A percentile compares a stretch with the other conserved stretches of the same genome.
Conservation (phyloP, 768 basidiomycete species). For the Boletellus emodensis region DNA sequence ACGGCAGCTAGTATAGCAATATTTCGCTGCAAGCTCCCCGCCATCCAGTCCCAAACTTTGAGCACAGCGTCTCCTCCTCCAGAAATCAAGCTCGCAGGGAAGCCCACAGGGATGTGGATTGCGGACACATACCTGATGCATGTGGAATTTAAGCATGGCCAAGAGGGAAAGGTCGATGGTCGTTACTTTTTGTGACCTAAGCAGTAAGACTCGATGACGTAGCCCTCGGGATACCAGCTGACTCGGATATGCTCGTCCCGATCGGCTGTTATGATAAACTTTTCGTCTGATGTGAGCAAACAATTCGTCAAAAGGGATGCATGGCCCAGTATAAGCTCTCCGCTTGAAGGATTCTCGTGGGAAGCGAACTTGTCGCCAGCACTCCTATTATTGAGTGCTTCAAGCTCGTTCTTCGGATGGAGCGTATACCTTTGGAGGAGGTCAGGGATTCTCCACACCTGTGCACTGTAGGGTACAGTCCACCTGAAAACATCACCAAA, state of each 20-base stretch:
- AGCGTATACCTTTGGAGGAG: slow-evolving; percentile 53
- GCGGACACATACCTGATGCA: slow-evolving; percentile 74
- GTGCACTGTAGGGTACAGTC: slow-evolving; percentile 7
- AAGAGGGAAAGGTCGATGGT: not conserved
- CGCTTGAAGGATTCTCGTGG: slow-evolving; percentile 67
- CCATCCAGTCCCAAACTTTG: slow-evolving; percentile 78
- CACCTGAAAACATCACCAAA: slow-evolving; percentile 92
- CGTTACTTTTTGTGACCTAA: slow-evolving; percentile 79
- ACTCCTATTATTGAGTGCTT: slow-evolving; percentile 24
- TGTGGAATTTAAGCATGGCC: not conserved
- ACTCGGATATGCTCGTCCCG: slow-evolving; percentile 94
- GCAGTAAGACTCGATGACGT: slow-evolving; percentile 81
- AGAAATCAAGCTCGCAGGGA: slow-evolving; percentile 57
- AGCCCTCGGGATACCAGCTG: slow-evolving; percentile 85
- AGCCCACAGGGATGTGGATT: slow-evolving; percentile 58
- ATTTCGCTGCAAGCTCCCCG: slow-evolving; percentile 49
- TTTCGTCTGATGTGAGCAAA: slow-evolving; percentile 62
- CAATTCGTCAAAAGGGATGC: slow-evolving; percentile 79
- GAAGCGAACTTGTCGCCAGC: slow-evolving; percentile 39
- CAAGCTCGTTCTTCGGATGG: slow-evolving; percentile 26
- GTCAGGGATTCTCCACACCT: not conserved
- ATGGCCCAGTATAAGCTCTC: slow-evolving; percentile 79
- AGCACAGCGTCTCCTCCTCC: slow-evolving; percentile 83
- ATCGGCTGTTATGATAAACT: slow-evolving; percentile 83
- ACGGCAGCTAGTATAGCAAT: slow-evolving; percentile 48